phyloP scores from a whole-genome alignment of 177 flowering plant genomes.

The Vitis hybrid region DNA sequence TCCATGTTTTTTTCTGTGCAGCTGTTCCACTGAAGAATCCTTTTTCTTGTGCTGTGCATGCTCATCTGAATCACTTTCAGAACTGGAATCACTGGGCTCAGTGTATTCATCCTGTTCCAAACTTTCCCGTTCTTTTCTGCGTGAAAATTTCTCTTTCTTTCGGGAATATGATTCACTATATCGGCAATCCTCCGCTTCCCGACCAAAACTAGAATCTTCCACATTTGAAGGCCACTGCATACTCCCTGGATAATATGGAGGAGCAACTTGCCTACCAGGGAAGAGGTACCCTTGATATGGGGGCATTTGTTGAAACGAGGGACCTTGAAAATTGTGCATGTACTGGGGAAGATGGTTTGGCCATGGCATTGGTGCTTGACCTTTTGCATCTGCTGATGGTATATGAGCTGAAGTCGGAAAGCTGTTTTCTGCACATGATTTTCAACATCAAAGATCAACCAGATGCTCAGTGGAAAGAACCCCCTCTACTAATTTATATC shows the following conservation, averaged over 20 bases:
- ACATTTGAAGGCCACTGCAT: slow-evolving; percentile 59
- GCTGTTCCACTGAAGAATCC: slow-evolving; percentile 31
- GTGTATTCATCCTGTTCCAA: slow-evolving; percentile 47
- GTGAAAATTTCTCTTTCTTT: slow-evolving; percentile 39
- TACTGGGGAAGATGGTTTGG: slow-evolving; percentile 62
- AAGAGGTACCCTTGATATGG: slow-evolving; percentile 66
- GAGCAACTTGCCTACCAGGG: slow-evolving; percentile 57
- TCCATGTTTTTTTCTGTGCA: slow-evolving; percentile 43
- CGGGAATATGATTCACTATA: slow-evolving; percentile 39
- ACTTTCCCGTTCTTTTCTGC: slow-evolving; percentile 30
- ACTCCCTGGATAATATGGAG: slow-evolving; percentile 65
- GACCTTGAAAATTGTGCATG: slow-evolving; percentile 64
- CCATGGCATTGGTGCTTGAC: slow-evolving; percentile 67
- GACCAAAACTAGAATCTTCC: slow-evolving; percentile 35
- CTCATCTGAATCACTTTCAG: slow-evolving; percentile 50
- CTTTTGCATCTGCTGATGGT: slow-evolving; percentile 37
- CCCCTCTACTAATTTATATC: not conserved
- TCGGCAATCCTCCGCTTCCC: slow-evolving; percentile 30
- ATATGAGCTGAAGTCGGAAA: slow-evolving; percentile 34
- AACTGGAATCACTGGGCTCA: slow-evolving; percentile 44
- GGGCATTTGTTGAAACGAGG: slow-evolving; percentile 42
- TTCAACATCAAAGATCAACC: not conserved
- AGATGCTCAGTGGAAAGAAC: not conserved
- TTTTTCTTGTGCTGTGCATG: slow-evolving; percentile 19
- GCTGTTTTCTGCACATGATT: slow-evolving; percentile 31